phyloP scores from a whole-genome alignment of 495 filamentous ascomycete species.

The Aspergillus sclerotiicarbonarius region DNA sequence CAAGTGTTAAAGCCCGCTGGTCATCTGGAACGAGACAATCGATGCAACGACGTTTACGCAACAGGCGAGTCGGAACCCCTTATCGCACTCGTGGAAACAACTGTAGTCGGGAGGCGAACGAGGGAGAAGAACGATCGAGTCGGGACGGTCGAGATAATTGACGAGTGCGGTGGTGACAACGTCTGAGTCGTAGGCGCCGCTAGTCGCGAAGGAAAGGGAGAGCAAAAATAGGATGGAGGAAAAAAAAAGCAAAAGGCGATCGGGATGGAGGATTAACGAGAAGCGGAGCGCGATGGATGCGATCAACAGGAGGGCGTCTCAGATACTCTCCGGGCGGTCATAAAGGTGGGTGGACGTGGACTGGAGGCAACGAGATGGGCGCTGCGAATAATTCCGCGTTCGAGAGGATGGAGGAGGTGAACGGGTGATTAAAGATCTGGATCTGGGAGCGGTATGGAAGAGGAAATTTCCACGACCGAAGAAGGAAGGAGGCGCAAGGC shows the following conservation, averaged over 20 bases:
- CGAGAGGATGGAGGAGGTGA: slow-evolving; percentile 1
- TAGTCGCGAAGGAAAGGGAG: slow-evolving; percentile 3
- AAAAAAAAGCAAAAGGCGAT: slow-evolving; percentile 3
- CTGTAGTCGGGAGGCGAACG: slow-evolving; percentile 1
- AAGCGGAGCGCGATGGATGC: slow-evolving; percentile 3
- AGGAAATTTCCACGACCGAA: slow-evolving; percentile 8
- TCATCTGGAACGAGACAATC: slow-evolving; percentile 11
- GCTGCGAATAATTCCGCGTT: slow-evolving; percentile 13
- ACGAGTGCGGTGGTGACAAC: not conserved
- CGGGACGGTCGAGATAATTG: not conserved
- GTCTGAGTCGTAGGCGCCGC: slow-evolving; percentile 2
- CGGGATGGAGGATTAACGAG: slow-evolving; percentile 1
- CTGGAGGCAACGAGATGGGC: slow-evolving; percentile 5
- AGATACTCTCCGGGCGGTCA: slow-evolving; percentile 10
- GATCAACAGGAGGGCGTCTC: slow-evolving; percentile 14
- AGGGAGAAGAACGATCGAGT: slow-evolving; percentile 1
- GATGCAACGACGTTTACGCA: not conserved
- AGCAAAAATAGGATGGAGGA: slow-evolving; percentile 2
- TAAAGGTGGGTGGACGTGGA: slow-evolving; percentile 1
- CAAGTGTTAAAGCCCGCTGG: not conserved
- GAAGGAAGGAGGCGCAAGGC: slow-evolving; percentile 18
- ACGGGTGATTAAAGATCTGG: slow-evolving; percentile 2
- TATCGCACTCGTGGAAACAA: slow-evolving; percentile 16
- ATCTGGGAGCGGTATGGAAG: slow-evolving; percentile 7
- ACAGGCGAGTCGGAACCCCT: slow-evolving; percentile 13